Evolutionary conservation across 306 rosid species (phyloP), one percentile per base, ranked within the genome.

Genomic region (Cucumis sativus): DNA sequence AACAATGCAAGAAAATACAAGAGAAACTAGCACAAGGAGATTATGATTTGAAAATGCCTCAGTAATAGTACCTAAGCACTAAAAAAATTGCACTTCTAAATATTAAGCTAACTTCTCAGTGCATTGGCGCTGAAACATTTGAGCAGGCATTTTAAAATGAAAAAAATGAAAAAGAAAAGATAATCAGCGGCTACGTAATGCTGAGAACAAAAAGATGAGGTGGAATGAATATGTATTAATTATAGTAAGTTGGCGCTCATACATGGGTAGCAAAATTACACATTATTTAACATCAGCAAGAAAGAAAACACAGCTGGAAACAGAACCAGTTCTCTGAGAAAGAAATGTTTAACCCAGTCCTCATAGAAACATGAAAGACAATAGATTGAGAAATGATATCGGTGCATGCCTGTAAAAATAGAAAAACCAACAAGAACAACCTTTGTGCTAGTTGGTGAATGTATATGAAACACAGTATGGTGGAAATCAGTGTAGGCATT

Each of bases 401-500:
- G 5, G 33, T 21, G 79, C 45, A 58, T 18, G 64, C 58, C 12
- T 2, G 73, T 43, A 18, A 77, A 16, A 70, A 20, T 30, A 47
- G 13, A 5, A 56, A 13, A 77, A 47, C 64, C 66, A 76, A 52
- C 30, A 75, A 43, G 77, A 82, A 81, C 80, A 82, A 93, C 98
- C 98, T 92, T 92, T 43, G 97, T 87, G 75, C 83, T 87, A 33
- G 88, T 89, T 76, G 99, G 99, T 74, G 99, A 83, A 87, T 95
- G 99, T 79, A 95, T 91, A 87, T 95, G 99, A 86, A 95, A 95
- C 84, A 95, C 99, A 13, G 99, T 95, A 82, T 95, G 99, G 79
- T 95, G 99, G 85, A 95, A 95, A 86, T 95, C 99, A 35, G 99
- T 95, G 82, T 95, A 95, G 79, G 99, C 99, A 80, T 95, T 95